These are phyloP conservation scores for Trichophyton equinum DNA, from an alignment of 2,329 filamentous ascomycete genomes.

Conservation along the genomic window DNA sequence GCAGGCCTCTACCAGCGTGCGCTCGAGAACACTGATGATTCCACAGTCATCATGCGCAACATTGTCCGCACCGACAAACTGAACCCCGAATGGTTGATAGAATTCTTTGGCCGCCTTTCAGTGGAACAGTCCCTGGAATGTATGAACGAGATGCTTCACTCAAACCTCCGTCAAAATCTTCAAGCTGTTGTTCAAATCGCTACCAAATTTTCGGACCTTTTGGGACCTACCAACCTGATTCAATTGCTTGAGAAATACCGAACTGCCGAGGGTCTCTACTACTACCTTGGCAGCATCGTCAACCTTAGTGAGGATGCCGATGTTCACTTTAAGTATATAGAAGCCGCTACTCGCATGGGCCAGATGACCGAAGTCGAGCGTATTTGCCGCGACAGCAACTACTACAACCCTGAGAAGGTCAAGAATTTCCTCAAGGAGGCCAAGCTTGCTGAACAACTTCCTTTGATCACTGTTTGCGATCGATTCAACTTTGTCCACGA, in stretches of 20 bases:
- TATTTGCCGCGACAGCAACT: conserved; percentile 86
- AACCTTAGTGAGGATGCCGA: conserved; percentile 92
- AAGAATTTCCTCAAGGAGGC: conserved; percentile 99
- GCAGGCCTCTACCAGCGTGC: conserved; percentile 78
- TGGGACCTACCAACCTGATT: conserved; percentile 77
- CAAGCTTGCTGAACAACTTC: conserved; percentile 78
- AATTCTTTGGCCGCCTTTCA: conserved; percentile 86
- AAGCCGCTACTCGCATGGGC: conserved; percentile 84
- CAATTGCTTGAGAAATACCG: conserved; percentile 96
- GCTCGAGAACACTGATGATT: conserved; percentile 88
- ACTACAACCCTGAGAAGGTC: conserved; percentile 85
- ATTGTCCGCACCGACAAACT: conserved; percentile 73
- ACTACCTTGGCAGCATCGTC: conserved; percentile 95
- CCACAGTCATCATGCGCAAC: conserved; percentile 79
- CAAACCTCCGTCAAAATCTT: conserved; percentile 93
- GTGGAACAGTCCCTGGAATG: conserved; percentile 92
- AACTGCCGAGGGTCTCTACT: conserved; percentile 92
- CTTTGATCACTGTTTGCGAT: conserved; percentile 95
- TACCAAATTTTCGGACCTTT: conserved; percentile 93
- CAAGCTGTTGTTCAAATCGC: conserved; percentile 90
- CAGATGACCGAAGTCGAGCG: conserved; percentile 95
- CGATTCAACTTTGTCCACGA: conserved; percentile 99
- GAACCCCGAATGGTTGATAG: conserved; percentile 77
- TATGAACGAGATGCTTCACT: conserved; percentile 89
- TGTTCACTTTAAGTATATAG: conserved; percentile 98